Percentiles rank a stretch among this genome's conserved stretches.
phyloP scores from a whole-genome alignment of 23 red algal species.

The Agarophyton chilense region DNA sequence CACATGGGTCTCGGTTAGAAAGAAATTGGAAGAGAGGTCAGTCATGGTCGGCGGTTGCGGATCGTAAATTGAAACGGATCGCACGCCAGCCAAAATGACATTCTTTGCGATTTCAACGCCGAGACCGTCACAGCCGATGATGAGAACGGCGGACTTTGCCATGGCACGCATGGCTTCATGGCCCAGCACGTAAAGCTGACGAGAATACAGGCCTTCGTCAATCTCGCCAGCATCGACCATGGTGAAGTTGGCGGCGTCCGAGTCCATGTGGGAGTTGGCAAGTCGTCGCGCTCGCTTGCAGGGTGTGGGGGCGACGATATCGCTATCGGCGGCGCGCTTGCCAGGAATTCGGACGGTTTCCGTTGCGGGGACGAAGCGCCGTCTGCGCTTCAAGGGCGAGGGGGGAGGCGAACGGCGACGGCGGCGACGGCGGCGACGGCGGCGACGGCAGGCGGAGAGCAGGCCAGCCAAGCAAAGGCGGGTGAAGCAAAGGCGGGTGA shows the following conservation, averaged over 20 bases:
- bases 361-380: slow-evolving; percentile 24
- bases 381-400: not conserved
- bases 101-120: slow-evolving; percentile 99
- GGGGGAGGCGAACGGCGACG: not conserved
- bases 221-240: slow-evolving; percentile 77
- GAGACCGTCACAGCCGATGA: slow-evolving; percentile 87
- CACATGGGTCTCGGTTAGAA: slow-evolving; percentile 54
- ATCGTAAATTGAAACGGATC: slow-evolving; percentile 86
- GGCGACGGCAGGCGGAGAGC: not conserved
- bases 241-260: slow-evolving; percentile 18
- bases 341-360: not conserved
- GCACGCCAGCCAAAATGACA: slow-evolving; percentile 90
- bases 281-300: slow-evolving; percentile 63
- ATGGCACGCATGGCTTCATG: slow-evolving; percentile 93
- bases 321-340: slow-evolving; percentile 67
- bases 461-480: not conserved
- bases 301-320: not conserved
- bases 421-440: not conserved
- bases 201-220: slow-evolving; percentile 96
- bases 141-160: slow-evolving; percentile 82
- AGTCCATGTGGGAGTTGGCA: not conserved
- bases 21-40: slow-evolving; percentile 96
- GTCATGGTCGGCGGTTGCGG: slow-evolving; percentile 28
- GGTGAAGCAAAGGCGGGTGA: too few species aligned
- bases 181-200: slow-evolving; percentile 98